phyloP scores from a whole-genome alignment of 1,284 basidiomycete species.

The Hemileia vastatrix region DNA sequence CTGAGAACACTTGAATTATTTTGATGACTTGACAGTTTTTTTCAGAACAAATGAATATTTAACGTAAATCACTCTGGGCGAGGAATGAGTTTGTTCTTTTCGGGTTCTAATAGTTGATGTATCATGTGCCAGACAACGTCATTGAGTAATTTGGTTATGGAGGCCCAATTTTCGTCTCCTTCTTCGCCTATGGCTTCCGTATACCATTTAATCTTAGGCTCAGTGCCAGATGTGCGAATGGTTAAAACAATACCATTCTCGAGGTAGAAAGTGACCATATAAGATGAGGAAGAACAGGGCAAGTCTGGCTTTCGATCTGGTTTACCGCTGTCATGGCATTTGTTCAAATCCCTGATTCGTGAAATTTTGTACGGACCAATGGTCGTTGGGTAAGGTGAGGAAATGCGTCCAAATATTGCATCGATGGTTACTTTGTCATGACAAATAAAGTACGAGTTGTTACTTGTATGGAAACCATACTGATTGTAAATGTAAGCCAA shows the following conservation, averaged over 20 bases:
- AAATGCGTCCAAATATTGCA: constrained; percentile 56
- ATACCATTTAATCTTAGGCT: constrained; percentile 39
- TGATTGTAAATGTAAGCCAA: constrained; percentile 57
- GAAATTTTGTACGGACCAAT: constrained; percentile 57
- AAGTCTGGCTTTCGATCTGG: constrained; percentile 57
- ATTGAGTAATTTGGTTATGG: too few relatives aligned
- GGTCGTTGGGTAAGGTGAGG: constrained; percentile 48
- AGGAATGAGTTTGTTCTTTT: too few relatives aligned
- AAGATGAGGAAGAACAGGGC: constrained; percentile 60
- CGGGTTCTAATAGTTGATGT: too few relatives aligned
- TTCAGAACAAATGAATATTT: too few relatives aligned
- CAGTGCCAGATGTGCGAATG: constrained; percentile 65
- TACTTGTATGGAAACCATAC: constrained; percentile 47
- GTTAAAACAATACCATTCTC: constrained; percentile 52
- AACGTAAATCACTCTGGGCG: too few relatives aligned
- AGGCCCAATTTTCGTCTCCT: too few relatives aligned
- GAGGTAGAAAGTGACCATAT: constrained; percentile 71
- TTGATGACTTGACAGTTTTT: too few relatives aligned
- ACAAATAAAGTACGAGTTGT: constrained; percentile 71
- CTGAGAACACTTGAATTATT: too few relatives aligned
- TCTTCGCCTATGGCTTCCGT: too few relatives aligned
- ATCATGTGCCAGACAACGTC: too few relatives aligned
- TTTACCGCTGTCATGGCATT: constrained; percentile 51
- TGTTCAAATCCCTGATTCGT: constrained; percentile 61
- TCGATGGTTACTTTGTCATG: constrained; percentile 56